Conservation (phyloP, 768 basidiomycete genomes). For the Pleurotus giganteus region DNA sequence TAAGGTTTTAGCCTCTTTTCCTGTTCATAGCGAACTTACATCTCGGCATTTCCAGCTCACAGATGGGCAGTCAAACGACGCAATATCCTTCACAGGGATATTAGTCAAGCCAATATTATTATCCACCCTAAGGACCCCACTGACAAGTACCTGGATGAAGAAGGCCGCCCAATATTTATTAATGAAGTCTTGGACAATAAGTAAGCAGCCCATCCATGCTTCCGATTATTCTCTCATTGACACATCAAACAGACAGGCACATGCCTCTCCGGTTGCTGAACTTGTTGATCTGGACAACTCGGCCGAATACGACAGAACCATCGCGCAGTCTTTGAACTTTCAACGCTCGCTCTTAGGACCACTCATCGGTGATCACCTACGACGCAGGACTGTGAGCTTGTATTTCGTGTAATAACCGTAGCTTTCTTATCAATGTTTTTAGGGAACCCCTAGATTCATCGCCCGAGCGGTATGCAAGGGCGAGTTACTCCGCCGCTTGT, state of each 20-base stretch:
- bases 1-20: neutral
- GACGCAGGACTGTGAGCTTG: no score
- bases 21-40: neutral
- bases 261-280: neutral
- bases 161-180: constrained; percentile 8
- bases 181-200: constrained; percentile 7
- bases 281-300: neutral
- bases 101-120: constrained; percentile 25
- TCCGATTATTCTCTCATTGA: neutral
- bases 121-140: constrained; percentile 1
- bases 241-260: neutral
- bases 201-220: neutral
- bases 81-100: constrained; percentile 24
- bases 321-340: no score
- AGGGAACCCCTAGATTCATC: no score
- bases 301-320: neutral
- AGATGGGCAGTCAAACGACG: constrained; percentile 6
- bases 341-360: no score
- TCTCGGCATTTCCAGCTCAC: constrained; percentile 6
- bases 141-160: neutral
- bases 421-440: no score
- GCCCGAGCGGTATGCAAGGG: no score
- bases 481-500: no score
- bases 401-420: no score
- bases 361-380: no score